Evolutionary conservation across 345 rosid genomes (phyloP).

Genomic region (Eucalyptus tenuipes): DNA sequence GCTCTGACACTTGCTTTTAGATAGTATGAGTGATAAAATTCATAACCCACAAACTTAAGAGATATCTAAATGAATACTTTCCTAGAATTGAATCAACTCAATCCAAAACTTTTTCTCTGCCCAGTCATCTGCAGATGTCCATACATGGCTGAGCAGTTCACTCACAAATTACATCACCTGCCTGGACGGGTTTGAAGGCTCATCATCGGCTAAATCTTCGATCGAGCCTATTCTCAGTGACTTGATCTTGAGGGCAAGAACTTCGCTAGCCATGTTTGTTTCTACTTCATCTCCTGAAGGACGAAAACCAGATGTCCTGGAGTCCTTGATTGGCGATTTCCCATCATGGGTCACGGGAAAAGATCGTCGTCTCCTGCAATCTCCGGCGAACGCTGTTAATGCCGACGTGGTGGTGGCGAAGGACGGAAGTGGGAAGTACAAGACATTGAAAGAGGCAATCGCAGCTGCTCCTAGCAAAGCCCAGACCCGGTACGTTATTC

Average conservation of each 20-base stretch:
- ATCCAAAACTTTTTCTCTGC: background rate
- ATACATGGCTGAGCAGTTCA: slow-evolving; percentile 72
- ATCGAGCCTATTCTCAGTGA: slow-evolving; percentile 26
- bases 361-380: slow-evolving; percentile 34
- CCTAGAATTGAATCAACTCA: slow-evolving; percentile 1
- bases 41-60: background rate
- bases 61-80: background rate
- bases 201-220: background rate
- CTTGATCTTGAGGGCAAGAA: slow-evolving; percentile 42
- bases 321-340: slow-evolving; percentile 3
- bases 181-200: slow-evolving; percentile 35
- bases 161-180: slow-evolving; percentile 80
- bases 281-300: slow-evolving; percentile 7
- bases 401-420: slow-evolving; percentile 62
- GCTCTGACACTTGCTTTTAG: background rate
- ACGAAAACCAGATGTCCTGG: background rate
- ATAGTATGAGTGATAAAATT: background rate
- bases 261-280: slow-evolving; percentile 44
- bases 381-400: slow-evolving; percentile 14
- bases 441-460: slow-evolving; percentile 60
- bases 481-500: slow-evolving; percentile 39
- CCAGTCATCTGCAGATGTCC: slow-evolving; percentile 32
- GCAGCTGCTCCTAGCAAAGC: slow-evolving; percentile 49
- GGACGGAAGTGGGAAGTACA: slow-evolving; percentile 71
- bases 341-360: slow-evolving; percentile 51